Base-by-base conservation (phyloP, 2,329 filamentous ascomycete genomes). In the Aspergillus puulaauensis region DNA sequence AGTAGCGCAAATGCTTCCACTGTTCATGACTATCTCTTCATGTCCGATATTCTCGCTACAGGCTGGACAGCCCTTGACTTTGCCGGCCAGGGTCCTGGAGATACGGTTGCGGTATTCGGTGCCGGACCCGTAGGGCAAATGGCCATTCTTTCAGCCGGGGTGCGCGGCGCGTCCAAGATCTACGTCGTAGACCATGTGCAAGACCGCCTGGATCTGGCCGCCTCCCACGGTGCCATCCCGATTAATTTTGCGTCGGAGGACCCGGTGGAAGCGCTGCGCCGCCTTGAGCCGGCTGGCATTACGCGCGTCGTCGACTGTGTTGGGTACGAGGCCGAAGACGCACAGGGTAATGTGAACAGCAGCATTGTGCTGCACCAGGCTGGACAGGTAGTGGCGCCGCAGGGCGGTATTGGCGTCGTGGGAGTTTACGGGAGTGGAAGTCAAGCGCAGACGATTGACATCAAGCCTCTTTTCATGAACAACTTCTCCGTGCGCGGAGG, bases 271-370 rank as follows among this genome's bases (percentile, higher is more conserved):
- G 78, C 84, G 65, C 88, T 88, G 52, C 83, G 87, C 44, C 74
- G 81, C 57, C 65, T 77, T 12, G 86, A 87, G 50, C 24, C 45
- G 2, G 81, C 75, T 1, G 83, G 80, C 0, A 84, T 88, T 2
- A 85, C 88, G 61, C 77, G 86, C 6, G 82, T 83, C 1, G 83
- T 89, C 0, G 86, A 89, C 71, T 83, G 84, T 14, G 86, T 89
- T 0, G 86, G 86, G 0, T 89, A 88, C 66, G 85, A 89, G 64
- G 86, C 86, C 8, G 81, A 85, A 1, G 77, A 48, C 14, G 78
- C 45, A 1, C 33, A 24, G 11, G 45, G 45, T 14, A 27, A 8
- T 17, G 27, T 48, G 3, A n/a, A 48, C 12, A 17, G 24, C 2
- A 27, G 45, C 1, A 48, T 48, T 19, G 33, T 27, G 1, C 6